Percentiles rank a stretch among this genome's conserved stretches.
Conservation (phyloP, 257 asterid genomes). For the Dorcoceras hygrometricum region DNA sequence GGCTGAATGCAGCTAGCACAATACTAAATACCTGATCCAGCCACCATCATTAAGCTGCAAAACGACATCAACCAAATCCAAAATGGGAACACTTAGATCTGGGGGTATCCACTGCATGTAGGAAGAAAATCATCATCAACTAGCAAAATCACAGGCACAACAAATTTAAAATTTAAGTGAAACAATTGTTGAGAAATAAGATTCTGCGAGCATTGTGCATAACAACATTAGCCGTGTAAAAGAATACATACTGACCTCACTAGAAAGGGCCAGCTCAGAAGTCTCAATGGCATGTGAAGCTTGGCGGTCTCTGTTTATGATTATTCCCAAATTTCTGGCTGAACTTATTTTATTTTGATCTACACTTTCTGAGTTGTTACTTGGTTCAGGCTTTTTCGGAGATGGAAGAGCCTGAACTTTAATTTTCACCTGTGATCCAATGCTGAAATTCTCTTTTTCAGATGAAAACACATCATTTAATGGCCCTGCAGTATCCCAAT, state of each 20-base stretch:
- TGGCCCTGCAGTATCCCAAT: constrained; percentile 35
- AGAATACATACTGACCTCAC: constrained; percentile 52
- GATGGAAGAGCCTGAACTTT: constrained; percentile 45
- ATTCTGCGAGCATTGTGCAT: constrained; percentile 17
- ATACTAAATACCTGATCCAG: constrained; percentile 76
- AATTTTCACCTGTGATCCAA: constrained; percentile 36
- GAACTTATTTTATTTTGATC: constrained; percentile 37
- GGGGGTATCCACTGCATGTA: constrained; percentile 90
- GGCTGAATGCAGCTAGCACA: not conserved
- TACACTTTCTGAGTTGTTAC: constrained; percentile 46
- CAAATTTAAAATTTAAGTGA: constrained; percentile 14
- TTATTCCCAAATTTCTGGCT: constrained; percentile 36
- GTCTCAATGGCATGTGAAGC: constrained; percentile 41
- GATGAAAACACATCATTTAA: not conserved
- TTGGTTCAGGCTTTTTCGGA: constrained; percentile 44
- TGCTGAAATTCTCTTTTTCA: not conserved
- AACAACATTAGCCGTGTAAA: constrained; percentile 8
- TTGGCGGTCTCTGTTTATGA: constrained; percentile 36
- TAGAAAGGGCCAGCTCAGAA: constrained; percentile 61
- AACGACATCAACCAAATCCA: constrained; percentile 83
- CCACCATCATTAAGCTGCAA: constrained; percentile 99
- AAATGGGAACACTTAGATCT: constrained; percentile 69
- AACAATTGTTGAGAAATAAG: constrained; percentile 2
- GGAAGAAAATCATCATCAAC: constrained; percentile 27
- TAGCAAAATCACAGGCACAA: constrained; percentile 13